Percentiles rank a stretch among this genome's conserved stretches.
phyloP scores from a whole-genome alignment of 2,329 filamentous ascomycete genomes.

The Neurospora sp. region DNA sequence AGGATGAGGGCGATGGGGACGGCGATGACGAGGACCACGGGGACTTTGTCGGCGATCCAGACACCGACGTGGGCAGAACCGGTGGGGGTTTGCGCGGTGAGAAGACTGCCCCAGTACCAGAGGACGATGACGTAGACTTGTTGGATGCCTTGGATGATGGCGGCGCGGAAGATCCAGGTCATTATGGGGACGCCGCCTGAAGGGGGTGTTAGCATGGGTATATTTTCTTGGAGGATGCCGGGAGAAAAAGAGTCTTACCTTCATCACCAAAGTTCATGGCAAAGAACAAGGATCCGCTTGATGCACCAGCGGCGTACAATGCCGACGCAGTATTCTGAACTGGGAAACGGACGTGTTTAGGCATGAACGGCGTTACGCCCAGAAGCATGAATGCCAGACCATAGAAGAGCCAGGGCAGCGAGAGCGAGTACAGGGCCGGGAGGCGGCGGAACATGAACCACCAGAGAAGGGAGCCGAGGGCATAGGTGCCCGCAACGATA shows the following conservation, averaged over 20 bases:
- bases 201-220: not conserved
- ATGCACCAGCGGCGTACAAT: conserved; percentile 51
- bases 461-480: conserved; percentile 48
- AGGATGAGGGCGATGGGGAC: conserved; percentile 47
- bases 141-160: conserved; percentile 56
- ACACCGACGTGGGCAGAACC: conserved; percentile 25
- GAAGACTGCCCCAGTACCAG: conserved; percentile 54
- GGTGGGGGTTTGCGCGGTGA: conserved; percentile 33
- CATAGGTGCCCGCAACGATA: conserved; percentile 47
- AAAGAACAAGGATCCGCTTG: conserved; percentile 55
- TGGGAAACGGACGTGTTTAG: conserved; percentile 28
- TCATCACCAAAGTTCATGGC: conserved; percentile 57
- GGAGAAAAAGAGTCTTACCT: conserved; percentile 10
- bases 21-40: conserved; percentile 33
- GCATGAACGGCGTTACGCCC: conserved; percentile 45
- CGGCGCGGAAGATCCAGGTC: conserved; percentile 55
- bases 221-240: too few species aligned
- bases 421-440: conserved; percentile 45
- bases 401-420: conserved; percentile 52
- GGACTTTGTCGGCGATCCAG: conserved; percentile 23
- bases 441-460: conserved; percentile 51
- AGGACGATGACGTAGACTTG: conserved; percentile 54
- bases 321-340: conserved; percentile 53
- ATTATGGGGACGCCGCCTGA: conserved; percentile 48
- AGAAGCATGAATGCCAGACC: conserved; percentile 52